Evolutionary conservation across 2,329 filamentous ascomycete species (phyloP).

Genomic region (Colletotrichum lini): DNA sequence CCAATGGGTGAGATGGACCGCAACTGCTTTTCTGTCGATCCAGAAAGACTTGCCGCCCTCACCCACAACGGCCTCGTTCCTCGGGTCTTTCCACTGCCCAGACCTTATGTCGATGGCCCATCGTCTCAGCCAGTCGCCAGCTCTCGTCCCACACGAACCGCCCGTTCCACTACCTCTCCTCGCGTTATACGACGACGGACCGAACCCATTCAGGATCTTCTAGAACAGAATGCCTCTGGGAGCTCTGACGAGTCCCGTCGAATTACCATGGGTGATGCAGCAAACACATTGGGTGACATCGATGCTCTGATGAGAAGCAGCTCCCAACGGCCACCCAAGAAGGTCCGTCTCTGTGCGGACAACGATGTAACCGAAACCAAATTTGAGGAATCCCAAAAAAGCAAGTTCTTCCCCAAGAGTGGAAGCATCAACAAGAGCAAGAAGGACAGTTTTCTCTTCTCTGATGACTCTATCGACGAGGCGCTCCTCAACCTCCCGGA

Average conservation of each 20-base stretch:
- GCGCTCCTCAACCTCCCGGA: slow-evolving; percentile 67
- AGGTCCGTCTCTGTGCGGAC: slow-evolving; percentile 68
- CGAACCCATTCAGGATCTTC: slow-evolving; percentile 64
- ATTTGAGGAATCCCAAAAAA: slow-evolving; percentile 59
- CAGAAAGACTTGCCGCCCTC: slow-evolving; percentile 62
- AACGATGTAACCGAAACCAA: slow-evolving; percentile 47
- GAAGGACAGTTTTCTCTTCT: slow-evolving; percentile 63
- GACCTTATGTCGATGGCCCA: slow-evolving; percentile 66
- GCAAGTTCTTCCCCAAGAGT: slow-evolving; percentile 67
- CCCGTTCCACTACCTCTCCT: slow-evolving; percentile 52
- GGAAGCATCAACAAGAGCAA: slow-evolving; percentile 48
- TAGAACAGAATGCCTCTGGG: slow-evolving; percentile 45
- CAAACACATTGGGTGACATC: slow-evolving; percentile 35
- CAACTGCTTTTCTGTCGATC: slow-evolving; percentile 71
- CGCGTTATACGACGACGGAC: slow-evolving; percentile 65
- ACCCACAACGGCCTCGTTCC: slow-evolving; percentile 66
- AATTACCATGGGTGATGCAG: slow-evolving; percentile 15
- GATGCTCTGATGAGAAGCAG: slow-evolving; percentile 38
- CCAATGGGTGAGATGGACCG: slow-evolving; percentile 75
- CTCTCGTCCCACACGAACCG: slow-evolving; percentile 40
- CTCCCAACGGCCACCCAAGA: slow-evolving; percentile 65
- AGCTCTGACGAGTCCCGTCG: slow-evolving; percentile 27
- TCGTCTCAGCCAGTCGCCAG: slow-evolving; percentile 44
- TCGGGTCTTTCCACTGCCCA: slow-evolving; percentile 71
- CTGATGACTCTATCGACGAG: slow-evolving; percentile 72